These are phyloP conservation scores for Trypanosoma vivax DNA, from an alignment of 208 protist genomes.

Conservation along the genomic window DNA sequence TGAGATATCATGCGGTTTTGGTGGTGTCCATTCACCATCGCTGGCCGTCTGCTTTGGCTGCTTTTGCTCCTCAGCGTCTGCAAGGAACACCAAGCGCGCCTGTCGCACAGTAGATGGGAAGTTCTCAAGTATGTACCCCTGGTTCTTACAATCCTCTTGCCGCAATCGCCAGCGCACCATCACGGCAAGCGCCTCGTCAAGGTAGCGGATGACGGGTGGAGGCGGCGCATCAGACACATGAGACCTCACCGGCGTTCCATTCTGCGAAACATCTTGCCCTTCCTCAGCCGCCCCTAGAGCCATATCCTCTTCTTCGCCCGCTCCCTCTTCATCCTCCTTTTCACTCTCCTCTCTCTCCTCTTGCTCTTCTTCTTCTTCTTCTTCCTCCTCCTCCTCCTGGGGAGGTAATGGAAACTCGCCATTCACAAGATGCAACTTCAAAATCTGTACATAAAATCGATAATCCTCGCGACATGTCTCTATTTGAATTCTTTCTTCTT, in stretches of 20 bases:
- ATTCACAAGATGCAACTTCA: conserved; percentile 43
- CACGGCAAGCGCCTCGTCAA: conserved; percentile 71
- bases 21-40: conserved; percentile 17
- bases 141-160: conserved; percentile 71
- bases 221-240: not conserved
- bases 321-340: not conserved
- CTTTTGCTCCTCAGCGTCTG: conserved; percentile 25
- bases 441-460: conserved; percentile 38
- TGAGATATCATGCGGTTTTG: conserved; percentile 39
- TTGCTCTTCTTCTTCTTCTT: conserved; percentile 41
- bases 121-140: conserved; percentile 87
- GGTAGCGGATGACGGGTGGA: conserved; percentile 27
- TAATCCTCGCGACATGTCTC: conserved; percentile 55
- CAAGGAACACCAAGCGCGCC: conserved; percentile 72
- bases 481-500: conserved; percentile 53
- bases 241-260: not conserved
- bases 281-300: too few relatives aligned
- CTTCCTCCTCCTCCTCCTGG: conserved; percentile 16
- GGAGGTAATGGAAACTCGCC: conserved; percentile 42
- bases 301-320: too few relatives aligned
- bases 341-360: conserved; percentile 2
- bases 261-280: too few relatives aligned
- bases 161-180: conserved; percentile 84
- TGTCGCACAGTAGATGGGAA: conserved; percentile 83
- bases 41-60: conserved; percentile 18